Evolutionary conservation across 2,329 filamentous ascomycete genomes (phyloP), one percentile per base, ranked within the genome.

Genomic region (Bipolaris zeicola): DNA sequence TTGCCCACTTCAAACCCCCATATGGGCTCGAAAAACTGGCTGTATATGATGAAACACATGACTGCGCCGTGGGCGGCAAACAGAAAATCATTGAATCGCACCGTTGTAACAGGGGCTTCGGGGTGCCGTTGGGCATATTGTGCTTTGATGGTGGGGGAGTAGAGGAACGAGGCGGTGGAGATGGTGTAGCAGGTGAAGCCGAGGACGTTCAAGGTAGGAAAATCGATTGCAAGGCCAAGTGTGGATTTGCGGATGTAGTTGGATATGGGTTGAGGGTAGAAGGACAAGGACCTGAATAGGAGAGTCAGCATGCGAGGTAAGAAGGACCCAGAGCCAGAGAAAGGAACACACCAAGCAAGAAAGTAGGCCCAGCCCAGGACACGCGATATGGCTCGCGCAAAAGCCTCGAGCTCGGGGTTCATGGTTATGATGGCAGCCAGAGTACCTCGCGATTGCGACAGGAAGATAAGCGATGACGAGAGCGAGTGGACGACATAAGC

Each of bases 221-320:
- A 97, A 75, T 97, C 93, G 63, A 96, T 88, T 0, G 92, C 91
- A 4, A 94, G 88, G 38, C 95, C 95, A 18, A 86, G 83, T 4
- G 93, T 97, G 7, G 91, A 90, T 55, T 86, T 85, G 51, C 92
- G 88, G 28, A 81, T 81, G 74, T 83, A 89, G 81, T 97, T 98
- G 61, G 92, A 84, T 58, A 96, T 78, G 6, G 90, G 87, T 74
- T 98, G 95, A 1, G 94, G 93, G 75, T 98, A 98, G 79, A 97
- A 98, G 14, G 92, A 96, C 14, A 88, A 79, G 11, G 90, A 94
- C 94, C 94, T 74, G 54, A 8, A 39, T 2, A 22, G 45, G 28
- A 38, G 3, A 24, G 16, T 49, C 2, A 16, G 45, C n/a, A 7
- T 28, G 33, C 14, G 47, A 26, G 20, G 7, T 18, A 18, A 13